A percentile compares a stretch with the other conserved stretches of the same genome.
phyloP scores from a whole-genome alignment of 345 rosid genomes.

The Moricandia moricandioides region DNA sequence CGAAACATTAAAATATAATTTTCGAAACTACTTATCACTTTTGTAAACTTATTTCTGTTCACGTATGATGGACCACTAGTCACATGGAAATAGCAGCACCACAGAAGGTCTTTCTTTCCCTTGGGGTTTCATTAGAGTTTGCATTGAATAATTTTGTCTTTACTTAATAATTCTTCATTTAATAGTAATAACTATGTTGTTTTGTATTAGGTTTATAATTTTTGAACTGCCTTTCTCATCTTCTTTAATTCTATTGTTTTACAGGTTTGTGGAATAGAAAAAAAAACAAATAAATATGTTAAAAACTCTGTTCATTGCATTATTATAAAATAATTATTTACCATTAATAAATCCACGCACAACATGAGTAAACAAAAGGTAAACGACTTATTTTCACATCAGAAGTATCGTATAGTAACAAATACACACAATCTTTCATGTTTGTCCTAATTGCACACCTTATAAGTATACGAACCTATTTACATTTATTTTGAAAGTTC shows the following conservation, averaged over 20 bases:
- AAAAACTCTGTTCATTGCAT: neutral
- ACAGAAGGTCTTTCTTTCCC: slow-evolving; percentile 18
- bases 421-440: too few species aligned
- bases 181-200: neutral
- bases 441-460: too few species aligned
- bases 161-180: slow-evolving; percentile 20
- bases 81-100: neutral
- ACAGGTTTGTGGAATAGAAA: too few species aligned
- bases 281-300: too few species aligned
- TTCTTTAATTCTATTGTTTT: too few species aligned
- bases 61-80: neutral
- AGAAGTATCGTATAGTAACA: too few species aligned
- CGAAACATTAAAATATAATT: neutral
- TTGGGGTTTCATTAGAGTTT: slow-evolving; percentile 29
- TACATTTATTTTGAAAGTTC: too few species aligned
- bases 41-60: neutral
- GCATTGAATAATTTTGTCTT: slow-evolving; percentile 38
- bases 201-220: too few species aligned
- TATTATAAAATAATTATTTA: slow-evolving; percentile 6
- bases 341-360: neutral
- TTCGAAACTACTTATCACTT: neutral
- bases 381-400: too few species aligned
- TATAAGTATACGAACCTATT: too few species aligned
- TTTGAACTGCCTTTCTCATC: too few species aligned
- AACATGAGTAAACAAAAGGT: too few species aligned